These are phyloP conservation scores for Fusarium udum DNA, from an alignment of 2,329 filamentous ascomycete species.

Conservation along the genomic window DNA sequence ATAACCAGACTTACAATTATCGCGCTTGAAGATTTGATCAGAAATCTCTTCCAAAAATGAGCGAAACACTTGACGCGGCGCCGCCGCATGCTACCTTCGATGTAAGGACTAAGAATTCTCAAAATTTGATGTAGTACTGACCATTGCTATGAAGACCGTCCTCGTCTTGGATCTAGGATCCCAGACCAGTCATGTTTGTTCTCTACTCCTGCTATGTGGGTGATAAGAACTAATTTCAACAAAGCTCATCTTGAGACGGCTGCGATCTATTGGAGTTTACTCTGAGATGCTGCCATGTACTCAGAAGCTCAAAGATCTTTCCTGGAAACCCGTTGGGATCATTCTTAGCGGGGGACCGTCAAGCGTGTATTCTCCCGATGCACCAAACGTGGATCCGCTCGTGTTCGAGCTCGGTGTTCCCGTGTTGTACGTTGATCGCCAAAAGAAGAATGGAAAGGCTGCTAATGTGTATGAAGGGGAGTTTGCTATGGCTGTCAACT, in stretches of 20 bases:
- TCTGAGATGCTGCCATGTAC: neutral
- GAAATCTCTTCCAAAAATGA: neutral
- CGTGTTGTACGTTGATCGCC: neutral
- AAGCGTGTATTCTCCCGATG: neutral
- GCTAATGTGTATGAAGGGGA: neutral
- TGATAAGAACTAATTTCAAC: neutral
- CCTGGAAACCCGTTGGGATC: neutral
- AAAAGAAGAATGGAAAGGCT: neutral
- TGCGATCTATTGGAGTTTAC: neutral
- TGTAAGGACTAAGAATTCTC: neutral
- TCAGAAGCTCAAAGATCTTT: neutral
- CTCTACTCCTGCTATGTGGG: neutral
- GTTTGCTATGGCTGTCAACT: neutral
- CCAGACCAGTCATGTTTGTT: neutral
- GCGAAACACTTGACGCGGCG: neutral
- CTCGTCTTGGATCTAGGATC: neutral
- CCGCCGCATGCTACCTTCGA: neutral
- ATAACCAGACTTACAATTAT: neutral
- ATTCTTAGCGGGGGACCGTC: neutral
- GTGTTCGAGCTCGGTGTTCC: neutral
- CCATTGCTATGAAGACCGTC: neutral
- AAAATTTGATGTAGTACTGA: neutral
- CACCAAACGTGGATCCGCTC: neutral
- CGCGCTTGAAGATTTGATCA: neutral
- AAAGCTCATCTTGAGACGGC: neutral